A percentile compares a stretch with the other conserved stretches of the same genome.
Evolutionary conservation across 75 land plant species (phyloP).

Genomic region (Pseudotsuga menziesii): DNA sequence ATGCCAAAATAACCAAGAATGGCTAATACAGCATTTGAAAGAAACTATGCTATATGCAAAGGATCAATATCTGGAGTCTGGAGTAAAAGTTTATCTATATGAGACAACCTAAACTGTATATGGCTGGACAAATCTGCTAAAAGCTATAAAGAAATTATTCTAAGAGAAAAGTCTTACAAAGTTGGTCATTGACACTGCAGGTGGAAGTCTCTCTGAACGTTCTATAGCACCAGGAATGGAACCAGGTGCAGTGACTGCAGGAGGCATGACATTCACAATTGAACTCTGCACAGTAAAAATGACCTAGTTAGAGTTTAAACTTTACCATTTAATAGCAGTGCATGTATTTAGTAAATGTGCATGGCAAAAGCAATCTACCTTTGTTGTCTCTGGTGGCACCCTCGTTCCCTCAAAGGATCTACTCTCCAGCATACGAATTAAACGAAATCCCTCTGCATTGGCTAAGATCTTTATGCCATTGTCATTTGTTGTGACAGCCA

Average conservation of each 20-base stretch:
- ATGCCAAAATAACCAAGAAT: too few relatives aligned
- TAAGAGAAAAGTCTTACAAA: constrained; percentile 24
- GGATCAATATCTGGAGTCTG: background rate
- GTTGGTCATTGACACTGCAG: constrained; percentile 42
- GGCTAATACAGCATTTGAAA: too few relatives aligned
- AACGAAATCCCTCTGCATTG: constrained; percentile 43
- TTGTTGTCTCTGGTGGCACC: constrained; percentile 29
- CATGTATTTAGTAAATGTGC: background rate
- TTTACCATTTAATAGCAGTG: constrained; percentile 1
- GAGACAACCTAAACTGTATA: background rate
- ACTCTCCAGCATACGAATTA: constrained; percentile 43
- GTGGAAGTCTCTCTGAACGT: constrained; percentile 37
- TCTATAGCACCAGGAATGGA: constrained; percentile 32
- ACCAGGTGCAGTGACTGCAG: constrained; percentile 32
- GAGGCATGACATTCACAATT: constrained; percentile 42
- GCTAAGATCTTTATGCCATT: constrained; percentile 47
- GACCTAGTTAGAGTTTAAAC: background rate
- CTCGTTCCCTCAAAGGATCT: constrained; percentile 44
- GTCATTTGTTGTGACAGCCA: constrained; percentile 31
- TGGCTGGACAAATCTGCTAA: background rate
- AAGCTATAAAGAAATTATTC: background rate
- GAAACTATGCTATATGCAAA: background rate
- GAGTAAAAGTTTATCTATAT: background rate
- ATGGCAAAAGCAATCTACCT: constrained; percentile 19
- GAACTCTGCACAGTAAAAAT: constrained; percentile 37